phyloP scores from a whole-genome alignment of 176 grass and related monocot species.

The Thalia dealbata region DNA sequence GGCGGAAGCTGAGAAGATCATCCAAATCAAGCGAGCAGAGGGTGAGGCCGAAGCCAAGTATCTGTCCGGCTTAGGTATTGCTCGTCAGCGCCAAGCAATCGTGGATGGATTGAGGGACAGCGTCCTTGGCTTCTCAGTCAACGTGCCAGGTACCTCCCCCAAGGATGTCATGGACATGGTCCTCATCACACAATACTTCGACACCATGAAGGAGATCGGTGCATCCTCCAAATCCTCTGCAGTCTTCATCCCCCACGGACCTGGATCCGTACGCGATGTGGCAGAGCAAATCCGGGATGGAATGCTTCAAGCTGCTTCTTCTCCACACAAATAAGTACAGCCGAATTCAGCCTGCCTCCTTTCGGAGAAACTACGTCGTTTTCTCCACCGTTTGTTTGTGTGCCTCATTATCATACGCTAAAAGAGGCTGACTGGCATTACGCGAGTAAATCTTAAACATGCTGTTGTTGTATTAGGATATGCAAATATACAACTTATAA shows the following conservation, averaged over 20 bases:
- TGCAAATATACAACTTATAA: too few relatives aligned
- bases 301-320: conserved; percentile 14
- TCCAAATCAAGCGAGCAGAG: conserved; percentile 14
- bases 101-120: conserved; percentile 15
- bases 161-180: conserved; percentile 19
- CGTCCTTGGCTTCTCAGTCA: conserved; percentile 14
- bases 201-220: conserved; percentile 19
- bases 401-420: too few relatives aligned
- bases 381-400: too few relatives aligned
- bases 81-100: conserved; percentile 16
- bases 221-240: conserved; percentile 8
- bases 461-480: too few relatives aligned
- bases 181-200: conserved; percentile 8
- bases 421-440: too few relatives aligned
- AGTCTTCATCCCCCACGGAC: conserved; percentile 16
- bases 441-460: too few relatives aligned
- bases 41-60: conserved; percentile 16
- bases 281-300: conserved; percentile 13
- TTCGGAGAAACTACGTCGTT: too few relatives aligned
- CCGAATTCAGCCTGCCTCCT: too few relatives aligned
- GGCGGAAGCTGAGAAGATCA: conserved; percentile 11
- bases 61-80: conserved; percentile 4
- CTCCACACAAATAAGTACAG: too few relatives aligned
- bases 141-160: conserved; percentile 8
- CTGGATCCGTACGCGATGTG: conserved; percentile 8